Evolutionary conservation across 805 yeast genomes (phyloP).

Genomic region (Barnettozyma populi): DNA sequence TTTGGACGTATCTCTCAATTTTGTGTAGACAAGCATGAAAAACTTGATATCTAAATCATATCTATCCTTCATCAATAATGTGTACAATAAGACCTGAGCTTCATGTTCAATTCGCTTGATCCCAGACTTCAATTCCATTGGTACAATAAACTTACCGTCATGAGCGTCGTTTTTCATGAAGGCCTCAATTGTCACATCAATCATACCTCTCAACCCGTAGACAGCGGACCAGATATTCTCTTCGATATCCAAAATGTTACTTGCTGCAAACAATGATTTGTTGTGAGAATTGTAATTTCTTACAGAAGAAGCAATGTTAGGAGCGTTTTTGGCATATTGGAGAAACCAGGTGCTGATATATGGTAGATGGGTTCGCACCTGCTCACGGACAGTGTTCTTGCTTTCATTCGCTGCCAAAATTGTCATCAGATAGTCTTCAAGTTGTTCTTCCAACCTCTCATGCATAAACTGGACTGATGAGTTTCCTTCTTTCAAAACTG

Average conservation of each 20-base stretch:
- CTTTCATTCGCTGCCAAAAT: slow-evolving; percentile 54
- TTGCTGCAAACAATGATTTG: slow-evolving; percentile 43
- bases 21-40: slow-evolving; percentile 71
- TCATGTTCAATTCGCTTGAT: slow-evolving; percentile 60
- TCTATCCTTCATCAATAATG: slow-evolving; percentile 71
- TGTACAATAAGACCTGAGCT: slow-evolving; percentile 82
- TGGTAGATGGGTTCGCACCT: slow-evolving; percentile 42
- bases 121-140: slow-evolving; percentile 91
- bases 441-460: slow-evolving; percentile 32
- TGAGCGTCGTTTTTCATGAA: slow-evolving; percentile 30
- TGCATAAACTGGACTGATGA: slow-evolving; percentile 26
- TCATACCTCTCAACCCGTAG: slow-evolving; percentile 83
- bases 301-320: slow-evolving; percentile 20
- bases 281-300: slow-evolving; percentile 27
- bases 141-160: slow-evolving; percentile 50
- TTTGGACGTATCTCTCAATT: slow-evolving; percentile 46
- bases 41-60: slow-evolving; percentile 64
- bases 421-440: slow-evolving; percentile 40
- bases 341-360: slow-evolving; percentile 51
- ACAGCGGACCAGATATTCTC: slow-evolving; percentile 90
- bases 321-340: slow-evolving; percentile 35
- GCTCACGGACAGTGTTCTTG: slow-evolving; percentile 36
- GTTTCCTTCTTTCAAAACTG: slow-evolving; percentile 34
- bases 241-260: slow-evolving; percentile 74
- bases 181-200: slow-evolving; percentile 82